Percentiles rank a stretch among this genome's conserved stretches.
phyloP scores from a whole-genome alignment of 306 rosid species.

The Hippophae tibetana region DNA sequence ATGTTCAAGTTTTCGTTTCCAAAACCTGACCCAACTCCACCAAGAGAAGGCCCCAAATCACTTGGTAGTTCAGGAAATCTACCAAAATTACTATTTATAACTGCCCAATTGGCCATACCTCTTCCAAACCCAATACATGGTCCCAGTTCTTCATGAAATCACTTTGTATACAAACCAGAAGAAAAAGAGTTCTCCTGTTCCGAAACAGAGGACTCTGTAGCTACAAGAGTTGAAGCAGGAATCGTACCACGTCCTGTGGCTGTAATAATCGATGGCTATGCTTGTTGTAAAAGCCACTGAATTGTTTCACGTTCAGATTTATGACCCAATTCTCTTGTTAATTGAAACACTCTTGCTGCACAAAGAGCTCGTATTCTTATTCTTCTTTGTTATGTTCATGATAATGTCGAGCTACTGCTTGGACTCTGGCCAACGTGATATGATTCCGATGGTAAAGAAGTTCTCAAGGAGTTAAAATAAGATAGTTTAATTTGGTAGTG shows the following conservation, averaged over 20 bases:
- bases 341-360: constrained; percentile 48
- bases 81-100: constrained; percentile 27
- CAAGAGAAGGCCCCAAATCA: constrained; percentile 32
- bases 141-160: constrained; percentile 8
- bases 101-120: constrained; percentile 27
- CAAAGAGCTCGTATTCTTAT: constrained; percentile 54
- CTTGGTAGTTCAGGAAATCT: constrained; percentile 19
- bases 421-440: too few relatives aligned
- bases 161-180: constrained; percentile 22
- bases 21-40: constrained; percentile 23
- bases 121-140: constrained; percentile 10
- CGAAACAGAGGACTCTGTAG: constrained; percentile 33
- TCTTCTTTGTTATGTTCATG: too few relatives aligned
- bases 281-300: constrained; percentile 50
- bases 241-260: constrained; percentile 47
- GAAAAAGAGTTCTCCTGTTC: constrained; percentile 36
- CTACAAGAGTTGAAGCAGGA: constrained; percentile 32
- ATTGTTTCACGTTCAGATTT: constrained; percentile 44
- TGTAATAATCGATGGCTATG: constrained; percentile 42
- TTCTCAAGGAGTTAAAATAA: too few relatives aligned
- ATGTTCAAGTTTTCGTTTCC: constrained; percentile 21
- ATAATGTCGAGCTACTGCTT: too few relatives aligned
- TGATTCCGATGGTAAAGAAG: too few relatives aligned
- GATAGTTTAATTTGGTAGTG: too few relatives aligned
- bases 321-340: constrained; percentile 42